phyloP scores from a whole-genome alignment of 129 eudicot species.

The Lactuca saligna region DNA sequence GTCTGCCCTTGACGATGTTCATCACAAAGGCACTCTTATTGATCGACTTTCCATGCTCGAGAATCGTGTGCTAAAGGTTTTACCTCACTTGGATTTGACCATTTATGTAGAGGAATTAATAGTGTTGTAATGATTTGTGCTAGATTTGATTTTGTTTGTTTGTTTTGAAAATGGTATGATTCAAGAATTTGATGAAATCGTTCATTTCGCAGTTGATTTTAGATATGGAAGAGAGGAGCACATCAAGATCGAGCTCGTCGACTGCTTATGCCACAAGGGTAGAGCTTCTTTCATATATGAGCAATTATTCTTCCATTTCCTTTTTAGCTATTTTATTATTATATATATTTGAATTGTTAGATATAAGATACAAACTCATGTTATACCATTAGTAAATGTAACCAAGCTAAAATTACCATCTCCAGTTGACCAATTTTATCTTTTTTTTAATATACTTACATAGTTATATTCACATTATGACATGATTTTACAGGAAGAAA shows the following conservation, averaged over 20 bases:
- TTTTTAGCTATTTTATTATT: conserved; percentile 14
- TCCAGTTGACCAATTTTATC: background rate
- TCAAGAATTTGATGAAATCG: background rate
- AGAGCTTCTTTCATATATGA: background rate
- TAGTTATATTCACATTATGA: background rate
- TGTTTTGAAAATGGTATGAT: background rate
- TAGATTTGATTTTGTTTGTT: background rate
- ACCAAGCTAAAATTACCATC: background rate
- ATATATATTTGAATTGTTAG: background rate
- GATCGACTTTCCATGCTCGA: conserved; percentile 65
- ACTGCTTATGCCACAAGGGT: conserved; percentile 38
- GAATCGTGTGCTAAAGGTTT: conserved; percentile 63
- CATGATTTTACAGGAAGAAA: conserved; percentile 34
- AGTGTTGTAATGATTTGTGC: background rate
- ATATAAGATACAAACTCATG: conserved; percentile 4
- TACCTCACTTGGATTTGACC: background rate
- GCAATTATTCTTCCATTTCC: conserved; percentile 2
- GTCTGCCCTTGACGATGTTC: conserved; percentile 69
- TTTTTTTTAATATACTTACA: no score
- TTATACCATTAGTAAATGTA: background rate
- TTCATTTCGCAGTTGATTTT: conserved; percentile 42
- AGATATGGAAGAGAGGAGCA: conserved; percentile 56
- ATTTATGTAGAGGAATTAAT: background rate
- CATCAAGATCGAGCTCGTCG: conserved; percentile 68
- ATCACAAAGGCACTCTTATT: conserved; percentile 72